phyloP scores from a whole-genome alignment of 495 filamentous ascomycete genomes.

The Penicillium chermesinum region DNA sequence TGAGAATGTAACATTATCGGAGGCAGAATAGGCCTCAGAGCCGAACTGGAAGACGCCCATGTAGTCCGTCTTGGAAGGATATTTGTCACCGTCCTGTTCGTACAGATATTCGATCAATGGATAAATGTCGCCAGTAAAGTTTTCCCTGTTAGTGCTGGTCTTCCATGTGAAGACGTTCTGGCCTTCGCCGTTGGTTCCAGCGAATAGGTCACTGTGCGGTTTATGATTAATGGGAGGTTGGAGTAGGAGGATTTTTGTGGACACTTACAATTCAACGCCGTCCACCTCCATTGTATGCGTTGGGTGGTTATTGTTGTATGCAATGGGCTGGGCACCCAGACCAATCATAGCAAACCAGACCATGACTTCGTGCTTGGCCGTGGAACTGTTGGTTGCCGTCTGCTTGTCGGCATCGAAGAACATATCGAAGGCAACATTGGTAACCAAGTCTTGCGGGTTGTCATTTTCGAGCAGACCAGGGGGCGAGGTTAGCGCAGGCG shows the following conservation, averaged over 20 bases:
- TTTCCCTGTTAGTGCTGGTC: conserved; percentile 9
- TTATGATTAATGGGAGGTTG: background rate
- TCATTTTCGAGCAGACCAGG: background rate
- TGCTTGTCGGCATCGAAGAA: conserved; percentile 33
- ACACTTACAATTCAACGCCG: conserved; percentile 31
- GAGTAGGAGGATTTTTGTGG: background rate
- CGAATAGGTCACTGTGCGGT: conserved; percentile 29
- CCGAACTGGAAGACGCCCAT: conserved; percentile 37
- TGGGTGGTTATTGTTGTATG: conserved; percentile 5
- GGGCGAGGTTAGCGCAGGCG: conserved; percentile 10
- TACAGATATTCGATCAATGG: conserved; percentile 32
- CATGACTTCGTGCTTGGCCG: conserved; percentile 41
- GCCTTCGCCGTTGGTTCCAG: conserved; percentile 14
- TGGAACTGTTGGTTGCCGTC: conserved; percentile 21
- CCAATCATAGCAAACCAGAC: conserved; percentile 36
- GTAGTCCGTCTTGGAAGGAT: conserved; percentile 25
- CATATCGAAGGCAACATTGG: conserved; percentile 45
- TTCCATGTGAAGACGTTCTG: conserved; percentile 37
- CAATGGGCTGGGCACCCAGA: conserved; percentile 23
- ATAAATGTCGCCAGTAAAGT: conserved; percentile 32
- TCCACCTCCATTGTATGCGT: conserved; percentile 18
- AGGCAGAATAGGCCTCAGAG: conserved; percentile 27
- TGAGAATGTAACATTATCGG: conserved; percentile 29
- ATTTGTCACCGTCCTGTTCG: conserved; percentile 7
- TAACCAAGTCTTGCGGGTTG: conserved; percentile 10